Percentiles rank a stretch among this genome's conserved stretches.
phyloP scores from a whole-genome alignment of 2,329 filamentous ascomycete genomes.

The Alternaria brassicae region DNA sequence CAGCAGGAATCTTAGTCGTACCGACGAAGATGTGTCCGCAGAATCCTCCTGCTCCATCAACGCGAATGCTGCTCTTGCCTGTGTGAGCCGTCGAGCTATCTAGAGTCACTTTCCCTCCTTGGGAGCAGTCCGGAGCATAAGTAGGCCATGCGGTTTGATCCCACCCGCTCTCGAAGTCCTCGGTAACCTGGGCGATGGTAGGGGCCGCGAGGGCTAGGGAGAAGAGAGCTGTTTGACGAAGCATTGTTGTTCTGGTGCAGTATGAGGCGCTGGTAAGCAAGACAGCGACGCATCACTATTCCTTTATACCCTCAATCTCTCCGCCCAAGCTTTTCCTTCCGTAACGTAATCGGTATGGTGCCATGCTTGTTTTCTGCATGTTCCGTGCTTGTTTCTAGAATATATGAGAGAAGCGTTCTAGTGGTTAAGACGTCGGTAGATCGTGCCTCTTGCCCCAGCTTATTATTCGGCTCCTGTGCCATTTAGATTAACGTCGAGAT shows the following conservation, averaged over 20 bases:
- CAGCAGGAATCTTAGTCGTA: conserved; percentile 62
- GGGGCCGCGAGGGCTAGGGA: conserved; percentile 58
- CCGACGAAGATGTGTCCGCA: conserved; percentile 66
- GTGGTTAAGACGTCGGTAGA: conserved; percentile 16
- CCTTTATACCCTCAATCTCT: conserved; percentile 15
- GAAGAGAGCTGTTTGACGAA: conserved; percentile 55
- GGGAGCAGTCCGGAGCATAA: conserved; percentile 66
- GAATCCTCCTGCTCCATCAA: conserved; percentile 67
- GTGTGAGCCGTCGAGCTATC: conserved; percentile 63
- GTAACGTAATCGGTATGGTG: conserved; percentile 7
- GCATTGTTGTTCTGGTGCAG: conserved; percentile 43
- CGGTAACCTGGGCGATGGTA: conserved; percentile 61
- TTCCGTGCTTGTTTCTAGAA: conserved; percentile 11
- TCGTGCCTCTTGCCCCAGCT: background rate
- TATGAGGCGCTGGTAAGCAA: background rate
- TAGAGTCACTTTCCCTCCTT: conserved; percentile 64
- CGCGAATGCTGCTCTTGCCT: conserved; percentile 76
- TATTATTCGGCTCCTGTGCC: conserved; percentile 5
- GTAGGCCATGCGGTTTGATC: conserved; percentile 64
- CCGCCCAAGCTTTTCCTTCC: conserved; percentile 14
- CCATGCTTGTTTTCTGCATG: conserved; percentile 6
- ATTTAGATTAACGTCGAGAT: conserved; percentile 16
- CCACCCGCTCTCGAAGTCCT: conserved; percentile 66
- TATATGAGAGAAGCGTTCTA: conserved; percentile 10
- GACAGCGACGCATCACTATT: background rate